phyloP scores from a whole-genome alignment of 2,329 filamentous ascomycete species.

The Curvularia lunata region DNA sequence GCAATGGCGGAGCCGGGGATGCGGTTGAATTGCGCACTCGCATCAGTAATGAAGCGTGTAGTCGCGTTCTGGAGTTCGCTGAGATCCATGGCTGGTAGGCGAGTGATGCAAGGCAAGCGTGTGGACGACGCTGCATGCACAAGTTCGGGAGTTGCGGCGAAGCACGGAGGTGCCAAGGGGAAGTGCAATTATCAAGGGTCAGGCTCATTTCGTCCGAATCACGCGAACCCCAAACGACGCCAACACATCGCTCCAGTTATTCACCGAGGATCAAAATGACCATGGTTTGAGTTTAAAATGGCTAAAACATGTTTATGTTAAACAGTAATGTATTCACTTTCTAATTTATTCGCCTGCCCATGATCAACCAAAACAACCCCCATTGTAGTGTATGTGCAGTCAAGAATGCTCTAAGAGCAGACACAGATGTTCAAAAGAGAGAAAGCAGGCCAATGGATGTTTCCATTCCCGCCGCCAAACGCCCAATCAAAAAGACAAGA shows the following conservation, averaged over 20 bases:
- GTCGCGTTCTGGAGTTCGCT: conserved; percentile 62
- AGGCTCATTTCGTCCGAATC: not conserved
- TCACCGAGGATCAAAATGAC: not conserved
- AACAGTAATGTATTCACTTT: conserved; percentile 46
- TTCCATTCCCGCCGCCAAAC: conserved; percentile 38
- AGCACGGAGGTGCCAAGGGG: conserved; percentile 27
- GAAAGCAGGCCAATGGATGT: conserved; percentile 29
- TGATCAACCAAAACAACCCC: conserved; percentile 38
- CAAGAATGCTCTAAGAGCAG: conserved; percentile 30
- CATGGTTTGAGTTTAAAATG: not conserved
- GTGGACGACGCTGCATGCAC: conserved; percentile 6
- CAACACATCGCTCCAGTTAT: not conserved
- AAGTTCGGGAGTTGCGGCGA: conserved; percentile 33
- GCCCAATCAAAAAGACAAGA: conserved; percentile 35
- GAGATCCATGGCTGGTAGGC: conserved; percentile 57
- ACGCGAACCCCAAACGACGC: not conserved
- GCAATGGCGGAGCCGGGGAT: conserved; percentile 94
- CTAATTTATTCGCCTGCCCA: conserved; percentile 47
- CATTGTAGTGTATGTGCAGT: conserved; percentile 48
- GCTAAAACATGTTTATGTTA: conserved; percentile 39
- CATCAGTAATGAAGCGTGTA: conserved; percentile 61
- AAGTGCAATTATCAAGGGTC: not conserved
- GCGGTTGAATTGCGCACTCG: conserved; percentile 77
- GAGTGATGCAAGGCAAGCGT: not conserved
- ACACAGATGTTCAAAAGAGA: conserved; percentile 34